Evolutionary conservation across 2,329 filamentous ascomycete species (phyloP).

Genomic region (Dichotomopilus funicola): DNA sequence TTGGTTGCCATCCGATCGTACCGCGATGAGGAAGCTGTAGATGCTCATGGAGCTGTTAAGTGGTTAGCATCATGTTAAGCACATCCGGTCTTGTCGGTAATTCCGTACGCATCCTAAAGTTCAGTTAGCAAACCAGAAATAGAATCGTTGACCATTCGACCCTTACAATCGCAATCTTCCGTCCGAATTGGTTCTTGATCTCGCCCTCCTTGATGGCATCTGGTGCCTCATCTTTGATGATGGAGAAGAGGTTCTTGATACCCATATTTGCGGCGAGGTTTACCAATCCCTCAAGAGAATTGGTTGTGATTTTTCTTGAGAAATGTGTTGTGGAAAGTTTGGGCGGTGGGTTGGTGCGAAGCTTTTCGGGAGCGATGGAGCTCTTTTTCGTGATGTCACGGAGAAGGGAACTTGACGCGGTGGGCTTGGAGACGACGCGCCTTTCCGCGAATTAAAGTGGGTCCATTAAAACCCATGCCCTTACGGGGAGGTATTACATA

Average conservation of each 20-base stretch:
- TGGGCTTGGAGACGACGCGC: constrained; percentile 9
- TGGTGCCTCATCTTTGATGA: constrained; percentile 90
- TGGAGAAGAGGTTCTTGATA: constrained; percentile 68
- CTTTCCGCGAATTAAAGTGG: constrained; percentile 11
- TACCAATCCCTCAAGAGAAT: neutral
- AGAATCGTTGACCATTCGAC: constrained; percentile 30
- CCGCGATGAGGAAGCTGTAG: constrained; percentile 96
- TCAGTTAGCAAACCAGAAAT: constrained; percentile 7
- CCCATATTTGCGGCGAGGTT: constrained; percentile 40
- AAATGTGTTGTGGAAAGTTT: neutral
- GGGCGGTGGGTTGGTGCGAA: neutral
- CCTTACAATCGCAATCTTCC: constrained; percentile 89
- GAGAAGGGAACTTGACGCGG: constrained; percentile 1
- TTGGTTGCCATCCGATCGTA: constrained; percentile 93
- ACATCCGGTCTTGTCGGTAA: neutral
- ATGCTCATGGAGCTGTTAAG: constrained; percentile 75
- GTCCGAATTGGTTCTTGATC: constrained; percentile 98
- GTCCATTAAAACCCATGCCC: constrained; percentile 8
- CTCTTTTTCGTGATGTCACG: constrained; percentile 12
- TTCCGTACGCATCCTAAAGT: constrained; percentile 50
- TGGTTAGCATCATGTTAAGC: constrained; percentile 2
- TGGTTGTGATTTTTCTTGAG: neutral
- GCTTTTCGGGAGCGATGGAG: neutral
- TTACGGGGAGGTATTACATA: neutral
- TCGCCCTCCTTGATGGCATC: constrained; percentile 92